These are phyloP conservation scores for Coemansia sp. DNA, from an alignment of 192 early-diverging fungal species.

Conservation along the genomic window DNA sequence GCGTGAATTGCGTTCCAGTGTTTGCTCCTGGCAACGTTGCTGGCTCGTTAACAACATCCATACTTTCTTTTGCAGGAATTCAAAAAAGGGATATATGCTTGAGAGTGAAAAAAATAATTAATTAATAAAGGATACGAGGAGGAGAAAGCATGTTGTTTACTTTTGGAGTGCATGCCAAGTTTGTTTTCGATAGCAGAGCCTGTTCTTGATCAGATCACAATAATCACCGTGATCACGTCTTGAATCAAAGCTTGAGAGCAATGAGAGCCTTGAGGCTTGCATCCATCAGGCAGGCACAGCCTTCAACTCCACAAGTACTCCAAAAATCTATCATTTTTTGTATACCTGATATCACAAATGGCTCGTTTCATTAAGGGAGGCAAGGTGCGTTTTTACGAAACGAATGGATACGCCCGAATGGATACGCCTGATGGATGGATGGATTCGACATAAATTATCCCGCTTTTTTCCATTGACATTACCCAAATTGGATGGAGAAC, in stretches of 20 bases:
- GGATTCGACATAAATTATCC: slow-evolving; percentile 3
- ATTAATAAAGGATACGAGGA: not conserved
- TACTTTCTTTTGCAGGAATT: not conserved
- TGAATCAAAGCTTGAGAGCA: not conserved
- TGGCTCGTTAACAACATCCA: slow-evolving; percentile 26
- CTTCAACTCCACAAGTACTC: slow-evolving; percentile 6
- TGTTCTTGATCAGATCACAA: not conserved
- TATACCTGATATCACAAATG: slow-evolving; percentile 21
- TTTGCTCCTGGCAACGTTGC: slow-evolving; percentile 13
- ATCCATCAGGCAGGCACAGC: not conserved
- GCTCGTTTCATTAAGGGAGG: slow-evolving; percentile 30
- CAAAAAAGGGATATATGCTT: not conserved
- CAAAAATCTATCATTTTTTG: slow-evolving; percentile 9
- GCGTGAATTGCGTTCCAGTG: slow-evolving; percentile 30
- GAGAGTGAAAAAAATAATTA: not conserved
- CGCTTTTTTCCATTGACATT: not conserved
- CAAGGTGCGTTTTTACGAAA: slow-evolving; percentile 18
- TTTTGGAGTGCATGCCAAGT: not conserved
- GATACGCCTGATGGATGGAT: slow-evolving; percentile 19
- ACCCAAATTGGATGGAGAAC: not conserved
- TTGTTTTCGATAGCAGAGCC: not conserved
- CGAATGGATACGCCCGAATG: slow-evolving; percentile 19
- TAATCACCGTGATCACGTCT: not conserved
- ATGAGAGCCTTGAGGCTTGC: not conserved
- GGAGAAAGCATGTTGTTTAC: not conserved